Conservation (phyloP, 73 alveolate species). For the Blepharisma japonicum region DNA sequence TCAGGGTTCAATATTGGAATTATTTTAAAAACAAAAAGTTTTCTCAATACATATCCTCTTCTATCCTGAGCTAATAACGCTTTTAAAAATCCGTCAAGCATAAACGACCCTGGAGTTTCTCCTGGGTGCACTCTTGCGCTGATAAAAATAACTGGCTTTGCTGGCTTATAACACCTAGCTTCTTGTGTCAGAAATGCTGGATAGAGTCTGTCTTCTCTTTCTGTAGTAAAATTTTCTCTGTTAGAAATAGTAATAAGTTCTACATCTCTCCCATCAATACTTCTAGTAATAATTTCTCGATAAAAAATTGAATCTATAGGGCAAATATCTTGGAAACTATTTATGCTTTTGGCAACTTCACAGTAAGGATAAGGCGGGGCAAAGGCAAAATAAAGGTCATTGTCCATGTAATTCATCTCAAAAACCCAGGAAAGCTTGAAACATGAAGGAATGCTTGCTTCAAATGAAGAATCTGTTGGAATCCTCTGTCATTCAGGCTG, state of each 20-base stretch:
- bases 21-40: slow-evolving; percentile 54
- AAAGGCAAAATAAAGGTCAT: slow-evolving; percentile 56
- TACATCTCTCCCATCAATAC: slow-evolving; percentile 52
- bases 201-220: slow-evolving; percentile 50
- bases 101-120: slow-evolving; percentile 41
- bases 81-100: slow-evolving; percentile 31
- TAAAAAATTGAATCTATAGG: slow-evolving; percentile 37
- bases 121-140: slow-evolving; percentile 51
- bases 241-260: slow-evolving; percentile 63
- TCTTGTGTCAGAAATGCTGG: slow-evolving; percentile 44
- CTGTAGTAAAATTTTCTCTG: slow-evolving; percentile 38
- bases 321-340: slow-evolving; percentile 18
- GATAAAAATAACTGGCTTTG: slow-evolving; percentile 38
- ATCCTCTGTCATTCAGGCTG: slow-evolving; percentile 37
- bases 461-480: slow-evolving; percentile 44
- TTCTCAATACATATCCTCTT: slow-evolving; percentile 41
- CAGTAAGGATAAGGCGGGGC: slow-evolving; percentile 58
- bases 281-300: slow-evolving; percentile 49
- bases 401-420: not conserved
- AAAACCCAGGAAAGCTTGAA: slow-evolving; percentile 28
- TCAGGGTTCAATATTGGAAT: slow-evolving; percentile 65
- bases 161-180: slow-evolving; percentile 24
- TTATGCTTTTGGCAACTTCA: slow-evolving; percentile 40
- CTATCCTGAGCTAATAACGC: slow-evolving; percentile 28
- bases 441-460: slow-evolving; percentile 46